Conservation (phyloP, 75 land plant species). For the Picea sitchensis region DNA sequence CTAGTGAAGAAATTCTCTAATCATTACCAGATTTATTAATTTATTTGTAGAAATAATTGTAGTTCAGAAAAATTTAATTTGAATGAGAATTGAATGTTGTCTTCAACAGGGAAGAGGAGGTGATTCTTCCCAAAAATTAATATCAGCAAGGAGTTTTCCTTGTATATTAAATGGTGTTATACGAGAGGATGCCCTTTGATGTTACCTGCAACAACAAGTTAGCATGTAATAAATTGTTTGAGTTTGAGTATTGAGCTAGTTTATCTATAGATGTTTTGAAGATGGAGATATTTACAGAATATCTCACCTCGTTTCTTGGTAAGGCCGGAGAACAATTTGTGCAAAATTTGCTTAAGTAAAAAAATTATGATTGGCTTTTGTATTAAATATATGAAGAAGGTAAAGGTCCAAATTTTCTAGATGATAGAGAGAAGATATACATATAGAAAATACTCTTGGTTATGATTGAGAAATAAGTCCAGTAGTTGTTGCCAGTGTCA, state of each 20-base stretch:
- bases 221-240: slow-evolving; percentile 76
- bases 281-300: slow-evolving; percentile 26
- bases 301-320: slow-evolving; percentile 9
- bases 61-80: too few relatives aligned
- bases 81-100: too few relatives aligned
- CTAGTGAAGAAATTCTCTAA: too few relatives aligned
- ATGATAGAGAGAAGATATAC: slow-evolving; percentile 71
- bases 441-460: slow-evolving; percentile 86
- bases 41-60: too few relatives aligned
- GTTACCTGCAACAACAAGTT: slow-evolving; percentile 77
- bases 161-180: too few relatives aligned
- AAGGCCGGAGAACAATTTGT: slow-evolving; percentile 33
- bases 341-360: slow-evolving; percentile 53
- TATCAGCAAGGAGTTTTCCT: too few relatives aligned
- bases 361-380: slow-evolving; percentile 64
- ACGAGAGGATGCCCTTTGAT: slow-evolving; percentile 76
- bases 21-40: too few relatives aligned
- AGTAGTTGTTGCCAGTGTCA: slow-evolving; percentile 62
- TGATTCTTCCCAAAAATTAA: too few relatives aligned
- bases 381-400: slow-evolving; percentile 57
- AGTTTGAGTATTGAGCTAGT: background rate
- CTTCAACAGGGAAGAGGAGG: too few relatives aligned
- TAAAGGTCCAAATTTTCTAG: slow-evolving; percentile 67
- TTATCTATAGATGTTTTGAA: slow-evolving; percentile 11
- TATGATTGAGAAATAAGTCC: slow-evolving; percentile 87